Evolutionary conservation across 768 basidiomycete genomes (phyloP).

Genomic region (Boletus rex-veris): DNA sequence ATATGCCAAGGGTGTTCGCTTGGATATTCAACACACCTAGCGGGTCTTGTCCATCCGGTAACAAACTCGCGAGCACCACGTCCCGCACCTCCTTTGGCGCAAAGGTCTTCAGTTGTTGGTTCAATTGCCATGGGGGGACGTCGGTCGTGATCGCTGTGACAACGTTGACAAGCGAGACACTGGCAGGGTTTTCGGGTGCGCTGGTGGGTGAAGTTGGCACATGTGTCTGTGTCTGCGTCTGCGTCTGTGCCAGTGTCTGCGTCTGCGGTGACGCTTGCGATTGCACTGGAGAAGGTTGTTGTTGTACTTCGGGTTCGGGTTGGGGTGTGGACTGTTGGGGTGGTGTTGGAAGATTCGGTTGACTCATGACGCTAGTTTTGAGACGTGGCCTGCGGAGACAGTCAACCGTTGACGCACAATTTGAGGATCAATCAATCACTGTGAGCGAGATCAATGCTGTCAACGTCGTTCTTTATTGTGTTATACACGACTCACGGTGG

Average conservation of each 20-base stretch:
- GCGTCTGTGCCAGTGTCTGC: not conserved
- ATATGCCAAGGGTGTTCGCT: constrained; percentile 57
- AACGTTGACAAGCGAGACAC: constrained; percentile 37
- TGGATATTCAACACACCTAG: constrained; percentile 52
- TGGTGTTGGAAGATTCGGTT: constrained; percentile 26
- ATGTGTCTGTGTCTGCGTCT: constrained; percentile 4
- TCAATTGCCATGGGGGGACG: constrained; percentile 36
- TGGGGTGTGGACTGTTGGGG: constrained; percentile 16
- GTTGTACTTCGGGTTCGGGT: constrained; percentile 14
- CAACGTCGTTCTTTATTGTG: not conserved
- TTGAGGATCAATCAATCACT: not conserved
- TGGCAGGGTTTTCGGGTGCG: not conserved
- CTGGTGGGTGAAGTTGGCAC: constrained; percentile 1
- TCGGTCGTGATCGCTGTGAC: constrained; percentile 46
- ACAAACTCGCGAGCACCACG: constrained; percentile 47
- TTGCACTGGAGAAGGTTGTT: constrained; percentile 10
- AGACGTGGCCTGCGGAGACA: not conserved
- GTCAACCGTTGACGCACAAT: not conserved
- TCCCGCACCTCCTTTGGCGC: constrained; percentile 59
- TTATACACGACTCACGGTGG: constrained; percentile 5
- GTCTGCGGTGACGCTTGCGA: constrained; percentile 6
- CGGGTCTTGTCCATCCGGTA: constrained; percentile 67
- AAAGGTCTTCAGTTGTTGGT: constrained; percentile 42
- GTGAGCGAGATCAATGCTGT: not conserved
- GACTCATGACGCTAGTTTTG: constrained; percentile 18